A percentile compares a stretch with the other conserved stretches of the same genome.
Conservation (phyloP, 345 rosid species). For the Brassica napus region DNA sequence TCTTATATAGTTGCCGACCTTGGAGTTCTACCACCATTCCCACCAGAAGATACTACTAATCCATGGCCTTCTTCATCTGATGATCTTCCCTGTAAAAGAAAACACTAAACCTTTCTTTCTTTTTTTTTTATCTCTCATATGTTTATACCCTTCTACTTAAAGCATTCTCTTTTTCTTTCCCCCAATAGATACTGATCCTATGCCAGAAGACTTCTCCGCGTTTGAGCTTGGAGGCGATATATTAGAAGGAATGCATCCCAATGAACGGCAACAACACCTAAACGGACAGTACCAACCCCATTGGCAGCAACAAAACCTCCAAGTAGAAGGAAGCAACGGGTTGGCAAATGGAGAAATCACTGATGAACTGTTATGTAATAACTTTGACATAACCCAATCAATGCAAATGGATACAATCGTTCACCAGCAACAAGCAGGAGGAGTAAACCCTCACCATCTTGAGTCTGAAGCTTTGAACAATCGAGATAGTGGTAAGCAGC, state of each 20-base stretch:
- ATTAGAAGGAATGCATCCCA: background rate
- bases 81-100: background rate
- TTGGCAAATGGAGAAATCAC: background rate
- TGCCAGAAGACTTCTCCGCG: background rate
- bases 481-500: background rate
- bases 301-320: background rate
- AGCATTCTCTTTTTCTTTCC: background rate
- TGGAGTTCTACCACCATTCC: background rate
- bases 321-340: background rate
- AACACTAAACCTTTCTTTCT: background rate
- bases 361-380: no score
- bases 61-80: background rate
- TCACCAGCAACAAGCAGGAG: background rate
- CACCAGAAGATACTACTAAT: background rate
- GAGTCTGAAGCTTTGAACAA: conserved; percentile 8
- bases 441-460: background rate
- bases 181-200: background rate
- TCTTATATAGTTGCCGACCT: background rate
- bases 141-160: background rate
- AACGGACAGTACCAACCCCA: background rate
- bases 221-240: background rate
- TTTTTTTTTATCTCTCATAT: background rate
- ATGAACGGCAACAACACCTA: background rate
- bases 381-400: background rate
- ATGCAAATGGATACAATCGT: background rate